phyloP scores from a whole-genome alignment of 2,329 filamentous ascomycete genomes.

The Aschersonia sp. region DNA sequence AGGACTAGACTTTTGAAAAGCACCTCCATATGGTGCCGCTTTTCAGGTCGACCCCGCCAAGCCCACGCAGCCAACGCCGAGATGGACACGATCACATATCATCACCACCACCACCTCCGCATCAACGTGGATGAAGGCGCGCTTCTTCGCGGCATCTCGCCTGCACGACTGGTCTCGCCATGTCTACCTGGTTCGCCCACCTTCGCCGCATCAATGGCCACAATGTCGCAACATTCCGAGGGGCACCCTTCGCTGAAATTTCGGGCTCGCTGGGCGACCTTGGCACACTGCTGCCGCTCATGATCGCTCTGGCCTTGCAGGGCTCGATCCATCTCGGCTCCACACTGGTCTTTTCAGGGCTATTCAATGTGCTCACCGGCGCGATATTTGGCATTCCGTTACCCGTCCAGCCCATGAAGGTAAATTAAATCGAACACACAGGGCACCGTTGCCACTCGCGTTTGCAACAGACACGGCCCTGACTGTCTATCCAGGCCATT shows the following conservation, averaged over 20 bases:
- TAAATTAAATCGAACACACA: slow-evolving; percentile 8
- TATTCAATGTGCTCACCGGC: slow-evolving; percentile 77
- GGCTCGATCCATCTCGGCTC: slow-evolving; percentile 67
- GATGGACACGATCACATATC: no score
- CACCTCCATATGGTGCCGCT: no score
- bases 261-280: slow-evolving; percentile 80
- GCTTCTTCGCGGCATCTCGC: not conserved
- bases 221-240: slow-evolving; percentile 33
- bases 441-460: not conserved
- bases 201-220: slow-evolving; percentile 23
- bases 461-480: not conserved
- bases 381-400: slow-evolving; percentile 74
- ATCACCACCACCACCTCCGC: no score
- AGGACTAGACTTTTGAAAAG: no score
- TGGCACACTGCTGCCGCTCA: slow-evolving; percentile 76
- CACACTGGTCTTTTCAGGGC: slow-evolving; percentile 76
- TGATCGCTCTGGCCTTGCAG: slow-evolving; percentile 71
- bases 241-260: slow-evolving; percentile 50
- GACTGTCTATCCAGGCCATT: slow-evolving; percentile 44
- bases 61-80: no score
- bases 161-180: not conserved
- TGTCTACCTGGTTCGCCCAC: slow-evolving; percentile 13
- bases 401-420: slow-evolving; percentile 79
- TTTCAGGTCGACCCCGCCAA: no score
- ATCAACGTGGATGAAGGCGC: no score